A percentile compares a stretch with the other conserved stretches of the same genome.
These are phyloP conservation scores for Biscogniauxia sp. DNA, from an alignment of 2,329 filamentous ascomycete genomes.

Conservation along the genomic window DNA sequence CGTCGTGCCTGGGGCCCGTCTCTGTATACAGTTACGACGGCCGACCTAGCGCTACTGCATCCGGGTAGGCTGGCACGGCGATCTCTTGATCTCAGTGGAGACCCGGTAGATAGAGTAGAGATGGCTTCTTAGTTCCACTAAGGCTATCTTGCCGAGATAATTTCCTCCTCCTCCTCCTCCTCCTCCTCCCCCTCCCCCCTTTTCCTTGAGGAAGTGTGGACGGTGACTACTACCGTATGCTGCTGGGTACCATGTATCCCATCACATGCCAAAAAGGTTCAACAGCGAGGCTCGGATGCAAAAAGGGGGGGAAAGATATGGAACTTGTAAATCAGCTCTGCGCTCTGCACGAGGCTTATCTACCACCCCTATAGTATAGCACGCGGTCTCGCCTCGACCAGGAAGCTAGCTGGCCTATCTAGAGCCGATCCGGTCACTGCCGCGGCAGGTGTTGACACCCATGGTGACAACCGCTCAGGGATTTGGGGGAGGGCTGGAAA, in stretches of 20 bases:
- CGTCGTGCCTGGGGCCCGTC: constrained; percentile 15
- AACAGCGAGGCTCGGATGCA: background rate
- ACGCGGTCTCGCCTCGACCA: background rate
- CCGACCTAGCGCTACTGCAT: constrained; percentile 1
- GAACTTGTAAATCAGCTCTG: background rate
- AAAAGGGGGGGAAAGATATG: background rate
- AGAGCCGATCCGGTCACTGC: background rate
- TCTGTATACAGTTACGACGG: constrained; percentile 6
- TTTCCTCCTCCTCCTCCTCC: background rate
- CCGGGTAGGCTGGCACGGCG: background rate
- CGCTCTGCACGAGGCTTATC: background rate
- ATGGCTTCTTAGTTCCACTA: background rate
- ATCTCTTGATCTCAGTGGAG: background rate
- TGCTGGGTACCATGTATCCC: background rate
- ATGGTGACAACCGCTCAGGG: background rate
- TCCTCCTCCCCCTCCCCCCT: background rate
- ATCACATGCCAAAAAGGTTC: background rate
- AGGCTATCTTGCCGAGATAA: background rate
- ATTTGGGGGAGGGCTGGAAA: background rate
- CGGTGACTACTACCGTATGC: background rate
- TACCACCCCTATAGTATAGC: background rate
- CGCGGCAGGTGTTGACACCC: background rate
- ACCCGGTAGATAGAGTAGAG: background rate
- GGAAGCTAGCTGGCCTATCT: background rate
- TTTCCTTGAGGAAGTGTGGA: background rate